Base-by-base conservation (phyloP, 176 grass and related monocot genomes). In the Saccharum spontaneum region DNA sequence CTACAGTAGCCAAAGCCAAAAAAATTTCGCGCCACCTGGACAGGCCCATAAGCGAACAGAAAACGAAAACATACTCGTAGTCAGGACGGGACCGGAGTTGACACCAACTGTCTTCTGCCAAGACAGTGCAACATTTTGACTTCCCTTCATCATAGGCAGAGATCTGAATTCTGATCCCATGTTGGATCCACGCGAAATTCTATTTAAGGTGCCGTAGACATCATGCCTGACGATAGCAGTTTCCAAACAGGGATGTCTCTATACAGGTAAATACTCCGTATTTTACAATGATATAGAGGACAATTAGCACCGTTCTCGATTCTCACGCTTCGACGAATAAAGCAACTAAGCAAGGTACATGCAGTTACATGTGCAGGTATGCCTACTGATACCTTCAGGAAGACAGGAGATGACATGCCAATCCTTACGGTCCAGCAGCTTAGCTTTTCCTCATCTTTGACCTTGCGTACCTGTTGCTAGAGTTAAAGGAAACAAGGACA, bases 391-490 rank as follows among this genome's bases (percentile, higher is more conserved):
- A 67, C 54, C 11, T 49, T 62, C 66, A 34, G 18, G 37, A 69
- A 71, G 9, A 2, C 14, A 50, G 13, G 43, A 43, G 74, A 8
- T 69, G 46, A 49, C 69, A 79, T 64, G 26, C 59, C 23, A 68
- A 69, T 23, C 43, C 34, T 49, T 70, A 40, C 18, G 8, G 44
- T 37, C 34, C 67, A 66, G 23, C 28, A 63, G 45, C 75, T 93
- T 90, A 93, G 79, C 36, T 80, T 41, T 75, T 92, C 65, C 93
- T 94, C 92, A 92, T 94, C 80, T 92, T 94, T 26, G 92, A 94
- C 69, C 90, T 92, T 16, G 93, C 93, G 12, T 86, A 92, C 83
- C 87, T 94, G 86, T 33, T 70, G 49, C 78, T 83, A 36, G 34
- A 86, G 88, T 79, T 75, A 87, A 90, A 67, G 79, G 44, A 85